Evolutionary conservation across 1,139 yeast species (phyloP).

Genomic region (Geotrichum carabidarum): DNA sequence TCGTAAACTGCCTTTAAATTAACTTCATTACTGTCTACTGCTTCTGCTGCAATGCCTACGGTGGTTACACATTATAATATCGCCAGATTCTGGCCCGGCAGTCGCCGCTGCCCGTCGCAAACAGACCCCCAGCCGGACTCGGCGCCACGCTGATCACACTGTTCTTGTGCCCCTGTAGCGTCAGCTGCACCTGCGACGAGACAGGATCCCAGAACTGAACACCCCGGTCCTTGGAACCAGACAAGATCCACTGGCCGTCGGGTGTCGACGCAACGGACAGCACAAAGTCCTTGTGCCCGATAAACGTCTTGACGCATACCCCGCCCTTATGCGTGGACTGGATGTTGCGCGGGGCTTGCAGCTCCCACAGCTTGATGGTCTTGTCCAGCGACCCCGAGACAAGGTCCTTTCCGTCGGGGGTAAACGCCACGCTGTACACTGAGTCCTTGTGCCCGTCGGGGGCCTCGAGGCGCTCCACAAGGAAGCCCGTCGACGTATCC

Average conservation of each 20-base stretch:
- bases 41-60: too few species aligned
- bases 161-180: constrained; percentile 96
- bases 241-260: constrained; percentile 82
- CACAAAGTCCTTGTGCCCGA: constrained; percentile 95
- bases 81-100: constrained; percentile 97
- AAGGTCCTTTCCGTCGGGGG: constrained; percentile 86
- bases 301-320: constrained; percentile 82
- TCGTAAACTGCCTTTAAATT: too few species aligned
- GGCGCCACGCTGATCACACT: constrained; percentile 94
- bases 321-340: constrained; percentile 43
- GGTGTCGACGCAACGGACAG: constrained; percentile 92
- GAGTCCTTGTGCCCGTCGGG: constrained; percentile 97
- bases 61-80: constrained; percentile 31
- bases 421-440: constrained; percentile 90
- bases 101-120: constrained; percentile 98
- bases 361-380: constrained; percentile 93
- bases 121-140: constrained; percentile 70
- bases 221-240: constrained; percentile 96
- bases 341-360: constrained; percentile 48
- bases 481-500: constrained; percentile 84
- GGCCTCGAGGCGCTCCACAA: constrained; percentile 87
- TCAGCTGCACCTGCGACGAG: constrained; percentile 86
- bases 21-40: too few species aligned
- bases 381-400: constrained; percentile 94
- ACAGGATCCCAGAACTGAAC: constrained; percentile 95